Base-by-base conservation (phyloP, 83 land plant species). In the Thuja plicata region DNA sequence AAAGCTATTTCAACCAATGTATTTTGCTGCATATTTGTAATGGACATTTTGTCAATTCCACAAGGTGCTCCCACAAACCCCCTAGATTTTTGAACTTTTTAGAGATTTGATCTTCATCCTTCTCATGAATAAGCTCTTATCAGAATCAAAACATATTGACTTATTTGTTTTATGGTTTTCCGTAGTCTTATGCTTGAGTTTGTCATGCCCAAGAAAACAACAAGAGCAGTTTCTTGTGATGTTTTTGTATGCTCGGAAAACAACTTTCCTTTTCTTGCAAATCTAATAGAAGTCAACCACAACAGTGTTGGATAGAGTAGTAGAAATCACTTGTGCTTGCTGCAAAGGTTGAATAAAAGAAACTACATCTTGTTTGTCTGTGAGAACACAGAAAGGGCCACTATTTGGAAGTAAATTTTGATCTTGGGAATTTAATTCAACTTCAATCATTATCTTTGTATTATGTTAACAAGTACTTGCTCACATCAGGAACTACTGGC, bases 401-500 rank as follows among this genome's bases (percentile, higher is more conserved):
- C 27, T 40, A 8, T 81, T 81, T 38, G 27, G 17, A 40, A 45
- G 50, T 81, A 45, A 24, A 81, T 81, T 81, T 27, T 21, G 30
- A 81, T 81, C 52, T 40, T 43, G 84, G 17, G 48, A 88, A 86
- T 91, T 93, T 54, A 95, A 62, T 90, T 90, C 89, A 86, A 92
- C 89, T 73, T 92, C 96, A 80, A 93, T 94, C n/a, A 81, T 12
- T 48, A 43, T 89, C 85, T 55, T 57, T 9, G 74, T 94, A 93
- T 88, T 93, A 93, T 38, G 92, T 89, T 30, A 93, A 87, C 16
- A 96, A 87, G 85, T 95, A 97, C 85, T 92, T 95, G 94, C 97
- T 93, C 62, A 96, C 98, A 91, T 96, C 97, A 87, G 96, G 99
- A 73, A 96, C 92, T 74, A 87, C 91, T 52, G 95, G 97, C 76